A percentile compares a stretch with the other conserved stretches of the same genome.
Evolutionary conservation across 2,329 filamentous ascomycete species (phyloP).

Genomic region (Colletotrichum simmondsii): DNA sequence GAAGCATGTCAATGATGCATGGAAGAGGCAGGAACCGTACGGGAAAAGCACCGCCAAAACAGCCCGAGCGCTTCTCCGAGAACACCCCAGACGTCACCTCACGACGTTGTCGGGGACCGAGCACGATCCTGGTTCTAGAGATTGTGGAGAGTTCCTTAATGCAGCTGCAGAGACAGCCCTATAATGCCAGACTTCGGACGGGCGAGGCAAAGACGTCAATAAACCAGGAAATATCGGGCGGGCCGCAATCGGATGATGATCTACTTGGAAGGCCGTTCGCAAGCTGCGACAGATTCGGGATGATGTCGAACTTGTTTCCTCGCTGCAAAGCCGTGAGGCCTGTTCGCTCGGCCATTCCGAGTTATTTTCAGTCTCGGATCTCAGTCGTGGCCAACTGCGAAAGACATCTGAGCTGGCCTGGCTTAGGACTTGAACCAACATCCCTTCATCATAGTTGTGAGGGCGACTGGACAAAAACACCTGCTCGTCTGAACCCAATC

Average conservation of each 20-base stretch:
- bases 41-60: neutral
- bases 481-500: neutral
- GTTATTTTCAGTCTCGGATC: neutral
- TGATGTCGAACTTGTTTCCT: neutral
- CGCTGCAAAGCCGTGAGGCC: neutral
- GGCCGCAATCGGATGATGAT: conserved; percentile 2
- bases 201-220: neutral
- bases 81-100: neutral
- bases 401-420: neutral
- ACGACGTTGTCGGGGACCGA: neutral
- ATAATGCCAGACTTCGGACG: conserved; percentile 7
- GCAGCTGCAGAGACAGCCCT: conserved; percentile 8
- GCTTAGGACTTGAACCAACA: neutral
- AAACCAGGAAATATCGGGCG: neutral
- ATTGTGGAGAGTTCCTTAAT: neutral
- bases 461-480: neutral
- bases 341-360: neutral
- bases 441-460: neutral
- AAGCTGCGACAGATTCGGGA: conserved; percentile 9
- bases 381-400: neutral
- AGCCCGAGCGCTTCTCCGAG: conserved; percentile 1
- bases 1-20: neutral
- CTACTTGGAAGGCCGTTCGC: conserved; percentile 1
- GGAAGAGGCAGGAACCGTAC: neutral
- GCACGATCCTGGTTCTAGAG: neutral